A percentile compares a stretch with the other conserved stretches of the same genome.
Evolutionary conservation across 768 basidiomycete genomes (phyloP).

Genomic region (Leccinum sublutescens): DNA sequence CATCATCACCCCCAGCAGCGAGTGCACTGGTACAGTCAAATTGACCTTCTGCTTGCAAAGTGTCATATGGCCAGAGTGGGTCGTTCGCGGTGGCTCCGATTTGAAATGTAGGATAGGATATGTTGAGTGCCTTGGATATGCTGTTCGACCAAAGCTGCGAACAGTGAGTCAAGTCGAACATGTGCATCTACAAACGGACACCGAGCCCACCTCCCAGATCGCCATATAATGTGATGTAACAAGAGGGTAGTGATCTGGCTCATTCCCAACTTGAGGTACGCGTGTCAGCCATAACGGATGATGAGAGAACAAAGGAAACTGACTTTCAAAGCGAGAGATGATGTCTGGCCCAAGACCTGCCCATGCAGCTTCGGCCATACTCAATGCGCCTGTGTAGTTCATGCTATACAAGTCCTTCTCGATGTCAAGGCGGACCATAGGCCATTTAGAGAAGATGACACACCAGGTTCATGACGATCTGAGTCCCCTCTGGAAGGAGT

Average conservation of each 20-base stretch:
- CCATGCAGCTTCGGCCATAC: conserved; percentile 43
- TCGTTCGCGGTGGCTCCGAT: conserved; percentile 51
- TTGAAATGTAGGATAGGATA: conserved; percentile 44
- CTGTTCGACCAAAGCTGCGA: conserved; percentile 48
- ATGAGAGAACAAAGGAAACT: neutral
- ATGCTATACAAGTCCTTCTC: conserved; percentile 46
- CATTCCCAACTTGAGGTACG: conserved; percentile 43
- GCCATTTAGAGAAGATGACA: conserved; percentile 1
- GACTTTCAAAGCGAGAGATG: conserved; percentile 48
- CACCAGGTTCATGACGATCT: conserved; percentile 47
- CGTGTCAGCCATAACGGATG: neutral
- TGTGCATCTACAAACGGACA: neutral
- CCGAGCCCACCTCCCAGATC: conserved; percentile 42
- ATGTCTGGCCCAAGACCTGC: conserved; percentile 37
- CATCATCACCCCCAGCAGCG: conserved; percentile 43
- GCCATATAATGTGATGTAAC: conserved; percentile 41
- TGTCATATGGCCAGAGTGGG: conserved; percentile 50
- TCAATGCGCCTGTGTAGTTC: conserved; percentile 41
- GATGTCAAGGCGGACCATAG: neutral
- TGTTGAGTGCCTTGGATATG: conserved; percentile 39
- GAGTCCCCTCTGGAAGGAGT: conserved; percentile 44
- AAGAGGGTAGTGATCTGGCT: conserved; percentile 49
- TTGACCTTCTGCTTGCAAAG: conserved; percentile 33
- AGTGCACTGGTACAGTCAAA: conserved; percentile 51
- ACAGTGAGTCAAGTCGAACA: neutral